Conservation (phyloP, 805 yeast genomes). For the Limtongozyma cylindracea region DNA sequence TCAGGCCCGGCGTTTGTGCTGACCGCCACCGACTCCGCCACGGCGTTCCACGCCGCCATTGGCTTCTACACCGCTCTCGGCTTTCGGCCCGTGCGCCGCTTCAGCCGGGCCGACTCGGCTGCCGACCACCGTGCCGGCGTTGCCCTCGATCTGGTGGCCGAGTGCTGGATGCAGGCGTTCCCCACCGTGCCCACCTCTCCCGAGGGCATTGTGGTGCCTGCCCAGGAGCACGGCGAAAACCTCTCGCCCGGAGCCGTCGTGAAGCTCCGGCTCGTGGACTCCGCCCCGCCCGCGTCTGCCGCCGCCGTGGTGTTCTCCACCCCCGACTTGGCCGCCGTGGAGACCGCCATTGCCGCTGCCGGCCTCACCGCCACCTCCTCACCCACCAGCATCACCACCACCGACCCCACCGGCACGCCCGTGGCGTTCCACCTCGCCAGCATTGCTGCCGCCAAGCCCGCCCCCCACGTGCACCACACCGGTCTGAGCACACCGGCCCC, state of each 20-base stretch:
- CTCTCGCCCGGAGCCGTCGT: too few species aligned
- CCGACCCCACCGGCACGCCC: slow-evolving; percentile 12
- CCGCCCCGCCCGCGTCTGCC: too few species aligned
- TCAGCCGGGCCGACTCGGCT: slow-evolving; percentile 16
- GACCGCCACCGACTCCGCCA: too few species aligned
- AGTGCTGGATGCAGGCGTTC: slow-evolving; percentile 49
- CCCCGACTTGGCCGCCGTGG: slow-evolving; percentile 4
- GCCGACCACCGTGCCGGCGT: slow-evolving; percentile 13
- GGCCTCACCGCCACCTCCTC: too few species aligned
- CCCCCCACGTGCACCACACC: background rate
- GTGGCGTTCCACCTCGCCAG: slow-evolving; percentile 6
- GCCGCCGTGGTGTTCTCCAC: slow-evolving; percentile 9
- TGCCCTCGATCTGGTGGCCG: slow-evolving; percentile 39
- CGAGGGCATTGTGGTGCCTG: slow-evolving; percentile 11
- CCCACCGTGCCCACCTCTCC: slow-evolving; percentile 17
- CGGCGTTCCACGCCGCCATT: slow-evolving; percentile 21
- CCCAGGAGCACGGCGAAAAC: slow-evolving; percentile 8
- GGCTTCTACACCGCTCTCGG: slow-evolving; percentile 38
- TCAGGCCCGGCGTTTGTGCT: too few species aligned
- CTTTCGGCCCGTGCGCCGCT: slow-evolving; percentile 31
- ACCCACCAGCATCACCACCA: slow-evolving; percentile 1
- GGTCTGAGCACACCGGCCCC: too few species aligned
- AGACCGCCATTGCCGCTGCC: too few species aligned
- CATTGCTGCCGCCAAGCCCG: slow-evolving; percentile 4
- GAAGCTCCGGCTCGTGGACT: too few species aligned